Conservation (phyloP, 257 asterid species). For the Solanum rostratum region DNA sequence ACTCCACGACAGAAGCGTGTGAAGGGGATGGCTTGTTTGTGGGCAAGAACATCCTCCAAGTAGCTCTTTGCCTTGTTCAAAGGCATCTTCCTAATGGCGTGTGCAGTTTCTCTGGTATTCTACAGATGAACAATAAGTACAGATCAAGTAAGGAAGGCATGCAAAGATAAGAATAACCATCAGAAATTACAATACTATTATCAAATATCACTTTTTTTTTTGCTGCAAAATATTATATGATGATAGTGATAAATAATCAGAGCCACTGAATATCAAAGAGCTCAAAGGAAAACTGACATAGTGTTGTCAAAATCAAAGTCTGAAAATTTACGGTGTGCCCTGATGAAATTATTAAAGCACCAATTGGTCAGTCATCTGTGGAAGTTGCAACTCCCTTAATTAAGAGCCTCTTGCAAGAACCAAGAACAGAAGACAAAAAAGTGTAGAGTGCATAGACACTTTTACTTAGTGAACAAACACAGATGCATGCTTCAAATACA, state of each 20-base stretch:
- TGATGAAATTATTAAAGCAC: background rate
- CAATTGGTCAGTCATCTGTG: no score
- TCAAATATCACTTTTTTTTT: background rate
- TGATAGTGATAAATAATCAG: background rate
- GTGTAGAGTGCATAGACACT: background rate
- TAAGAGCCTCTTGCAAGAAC: background rate
- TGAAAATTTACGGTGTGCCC: background rate
- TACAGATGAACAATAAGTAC: constrained; percentile 1
- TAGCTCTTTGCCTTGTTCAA: constrained; percentile 77
- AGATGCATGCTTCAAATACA: background rate
- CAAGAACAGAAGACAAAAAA: background rate
- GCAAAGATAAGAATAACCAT: background rate
- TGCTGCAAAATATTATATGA: background rate
- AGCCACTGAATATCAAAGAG: background rate
- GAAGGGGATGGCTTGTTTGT: constrained; percentile 78
- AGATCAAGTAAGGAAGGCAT: background rate
- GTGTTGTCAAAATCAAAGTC: background rate
- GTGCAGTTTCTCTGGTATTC: constrained; percentile 91
- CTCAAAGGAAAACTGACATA: background rate
- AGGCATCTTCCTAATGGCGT: constrained; percentile 65
- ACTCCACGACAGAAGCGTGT: constrained; percentile 43
- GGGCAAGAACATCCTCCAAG: constrained; percentile 77
- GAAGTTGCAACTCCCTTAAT: background rate
- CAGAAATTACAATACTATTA: background rate
- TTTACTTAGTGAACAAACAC: background rate